Evolutionary conservation across 768 basidiomycete genomes (phyloP).

Genomic region (Pisolithus microcarpus): DNA sequence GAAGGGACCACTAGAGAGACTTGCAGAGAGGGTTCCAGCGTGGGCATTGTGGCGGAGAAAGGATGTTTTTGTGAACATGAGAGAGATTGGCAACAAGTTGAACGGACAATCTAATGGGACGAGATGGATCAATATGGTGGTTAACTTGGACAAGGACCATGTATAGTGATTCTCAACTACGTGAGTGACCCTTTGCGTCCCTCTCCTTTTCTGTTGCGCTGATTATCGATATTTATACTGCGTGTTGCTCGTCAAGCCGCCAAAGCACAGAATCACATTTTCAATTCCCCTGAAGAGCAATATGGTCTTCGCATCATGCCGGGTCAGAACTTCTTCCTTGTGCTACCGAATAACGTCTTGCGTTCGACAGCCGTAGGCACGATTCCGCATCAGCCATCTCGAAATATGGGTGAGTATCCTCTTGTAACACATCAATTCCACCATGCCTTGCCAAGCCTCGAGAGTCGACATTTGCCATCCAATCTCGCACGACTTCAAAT

Average conservation of each 20-base stretch:
- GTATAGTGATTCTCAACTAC: slow-evolving; percentile 78
- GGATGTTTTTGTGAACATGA: slow-evolving; percentile 77
- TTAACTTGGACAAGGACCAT: slow-evolving; percentile 66
- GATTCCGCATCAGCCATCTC: slow-evolving; percentile 44
- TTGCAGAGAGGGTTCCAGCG: slow-evolving; percentile 50
- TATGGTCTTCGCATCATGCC: slow-evolving; percentile 82
- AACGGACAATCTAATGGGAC: slow-evolving; percentile 4
- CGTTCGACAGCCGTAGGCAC: slow-evolving; percentile 77
- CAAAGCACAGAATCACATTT: slow-evolving; percentile 89
- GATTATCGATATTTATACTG: too few relatives aligned
- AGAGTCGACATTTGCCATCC: too few relatives aligned
- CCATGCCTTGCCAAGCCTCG: too few relatives aligned
- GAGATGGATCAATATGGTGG: slow-evolving; percentile 73
- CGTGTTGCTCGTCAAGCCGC: slow-evolving; percentile 72
- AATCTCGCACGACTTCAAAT: too few relatives aligned
- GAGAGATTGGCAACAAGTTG: slow-evolving; percentile 12
- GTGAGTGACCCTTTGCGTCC: slow-evolving; percentile 39
- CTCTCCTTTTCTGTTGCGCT: not conserved
- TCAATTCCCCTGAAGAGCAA: slow-evolving; percentile 75
- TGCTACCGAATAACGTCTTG: slow-evolving; percentile 74
- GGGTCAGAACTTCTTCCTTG: slow-evolving; percentile 70
- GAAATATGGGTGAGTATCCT: too few relatives aligned
- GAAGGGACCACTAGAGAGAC: slow-evolving; percentile 52
- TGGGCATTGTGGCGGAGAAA: slow-evolving; percentile 88
- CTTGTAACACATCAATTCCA: too few relatives aligned